Base-by-base conservation (phyloP, 2,329 filamentous ascomycete species). In the Blastomyces silverae region DNA sequence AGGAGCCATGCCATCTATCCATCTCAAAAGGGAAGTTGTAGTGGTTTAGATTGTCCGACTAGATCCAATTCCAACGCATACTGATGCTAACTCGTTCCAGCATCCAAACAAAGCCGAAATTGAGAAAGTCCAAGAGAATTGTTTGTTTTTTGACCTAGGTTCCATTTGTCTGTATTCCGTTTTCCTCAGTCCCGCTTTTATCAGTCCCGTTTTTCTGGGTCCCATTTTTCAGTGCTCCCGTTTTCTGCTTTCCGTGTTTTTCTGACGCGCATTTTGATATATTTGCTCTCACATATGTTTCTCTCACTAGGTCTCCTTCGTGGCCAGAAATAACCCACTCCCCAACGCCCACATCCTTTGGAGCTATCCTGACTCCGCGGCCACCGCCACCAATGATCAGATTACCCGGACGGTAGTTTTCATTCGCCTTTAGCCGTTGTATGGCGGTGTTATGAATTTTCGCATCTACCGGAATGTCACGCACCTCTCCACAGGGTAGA, bases 331-430 rank as follows among this genome's bases (percentile, higher is more conserved):
- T 84, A 4, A 83, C 80, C 90, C 90, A 93, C 17, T 89, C 83
- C 0, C 90, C 90, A 62, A 87, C 90, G 0, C 89, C 89, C 65
- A 83, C 76, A 37, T 85, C 76, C 7, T 81, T 71, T 0, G 88
- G 86, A 0, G 90, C 90, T 10, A 70, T 77, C 34, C 84, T 81
- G 1, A 86, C 80, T 0, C 90, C 90, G 39, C 90, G 80, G 0
- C 90, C 90, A 20, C 90, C 90, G 0, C 90, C 90, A 0, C 90
- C 90, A 2, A 92, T 77, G 66, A 94, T 91, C 63, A 94, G 74
- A 67, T 94, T 94, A 0, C 90, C 90, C 0, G 90, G 90, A 0
- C 90, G 82, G 71, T 93, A 94, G 0, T 70, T 78, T 0, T 80
- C 73, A 66, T 92, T 83, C 8, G 78, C 75, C 58, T 85, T 75